Conservation (phyloP, 2,329 filamentous ascomycete species). For the Colletotrichum limetticola region DNA sequence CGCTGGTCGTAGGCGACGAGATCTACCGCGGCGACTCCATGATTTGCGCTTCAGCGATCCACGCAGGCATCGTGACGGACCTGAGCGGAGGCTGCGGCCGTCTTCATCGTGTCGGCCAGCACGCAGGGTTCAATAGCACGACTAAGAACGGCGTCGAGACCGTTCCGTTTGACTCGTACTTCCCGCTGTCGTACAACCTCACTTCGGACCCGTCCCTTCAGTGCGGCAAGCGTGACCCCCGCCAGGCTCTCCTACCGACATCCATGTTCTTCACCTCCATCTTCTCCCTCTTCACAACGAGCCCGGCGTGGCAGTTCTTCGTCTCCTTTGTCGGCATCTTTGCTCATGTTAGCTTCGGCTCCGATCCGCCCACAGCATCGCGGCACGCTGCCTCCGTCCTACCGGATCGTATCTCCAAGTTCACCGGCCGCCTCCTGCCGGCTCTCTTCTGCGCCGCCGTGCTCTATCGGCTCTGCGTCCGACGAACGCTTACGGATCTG, state of each 20-base stretch:
- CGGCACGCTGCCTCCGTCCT: slow-evolving; percentile 77
- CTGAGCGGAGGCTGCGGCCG: slow-evolving; percentile 84
- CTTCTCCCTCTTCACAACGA: slow-evolving; percentile 84
- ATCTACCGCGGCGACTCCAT: slow-evolving; percentile 91
- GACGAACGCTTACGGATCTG: slow-evolving; percentile 76
- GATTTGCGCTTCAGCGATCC: slow-evolving; percentile 86
- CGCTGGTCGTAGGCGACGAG: slow-evolving; percentile 76
- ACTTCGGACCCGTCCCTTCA: slow-evolving; percentile 62
- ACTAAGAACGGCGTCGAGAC: slow-evolving; percentile 79
- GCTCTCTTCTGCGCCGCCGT: slow-evolving; percentile 89
- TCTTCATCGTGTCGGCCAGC: slow-evolving; percentile 76
- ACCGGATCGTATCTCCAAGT: slow-evolving; percentile 28
- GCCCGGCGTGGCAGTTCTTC: slow-evolving; percentile 85
- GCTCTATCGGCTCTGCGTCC: slow-evolving; percentile 84
- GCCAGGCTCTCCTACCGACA: slow-evolving; percentile 87
- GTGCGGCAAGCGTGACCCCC: slow-evolving; percentile 78
- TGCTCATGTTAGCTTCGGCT: slow-evolving; percentile 88
- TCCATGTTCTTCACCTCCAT: slow-evolving; percentile 82
- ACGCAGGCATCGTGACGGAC: slow-evolving; percentile 81
- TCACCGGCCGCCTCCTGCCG: slow-evolving; percentile 79
- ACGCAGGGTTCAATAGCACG: slow-evolving; percentile 70
- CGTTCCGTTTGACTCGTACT: slow-evolving; percentile 84
- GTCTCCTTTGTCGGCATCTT: slow-evolving; percentile 85
- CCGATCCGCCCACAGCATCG: slow-evolving; percentile 76
- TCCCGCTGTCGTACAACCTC: slow-evolving; percentile 88